Evolutionary conservation across 176 grass and related monocot genomes (phyloP).

Genomic region (Saccharum officinarum): DNA sequence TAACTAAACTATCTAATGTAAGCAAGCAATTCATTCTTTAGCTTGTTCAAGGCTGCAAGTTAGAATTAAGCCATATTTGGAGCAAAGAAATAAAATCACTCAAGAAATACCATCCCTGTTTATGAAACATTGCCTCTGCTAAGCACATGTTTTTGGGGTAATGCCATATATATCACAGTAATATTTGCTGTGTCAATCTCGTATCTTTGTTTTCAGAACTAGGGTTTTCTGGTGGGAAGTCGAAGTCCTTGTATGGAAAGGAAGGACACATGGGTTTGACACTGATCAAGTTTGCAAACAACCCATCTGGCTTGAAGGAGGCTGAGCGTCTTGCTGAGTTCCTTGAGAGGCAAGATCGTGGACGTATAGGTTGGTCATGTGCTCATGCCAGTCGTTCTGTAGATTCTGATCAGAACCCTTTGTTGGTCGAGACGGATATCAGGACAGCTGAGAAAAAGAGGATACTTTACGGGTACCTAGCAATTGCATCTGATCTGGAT

Average conservation of each 20-base stretch:
- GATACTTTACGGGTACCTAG: slow-evolving; percentile 86
- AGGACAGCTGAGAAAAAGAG: slow-evolving; percentile 85
- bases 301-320: slow-evolving; percentile 72
- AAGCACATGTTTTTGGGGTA: slow-evolving; percentile 39
- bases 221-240: slow-evolving; percentile 85
- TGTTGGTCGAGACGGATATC: slow-evolving; percentile 67
- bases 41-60: slow-evolving; percentile 12
- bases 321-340: slow-evolving; percentile 77
- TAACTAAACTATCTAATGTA: slow-evolving; percentile 33
- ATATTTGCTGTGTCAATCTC: slow-evolving; percentile 48
- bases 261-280: slow-evolving; percentile 88
- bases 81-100: slow-evolving; percentile 18
- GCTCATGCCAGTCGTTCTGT: slow-evolving; percentile 45
- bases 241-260: slow-evolving; percentile 89
- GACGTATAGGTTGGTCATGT: slow-evolving; percentile 68
- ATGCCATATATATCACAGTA: slow-evolving; percentile 40
- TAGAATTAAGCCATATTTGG: slow-evolving; percentile 34
- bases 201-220: slow-evolving; percentile 74
- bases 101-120: neutral
- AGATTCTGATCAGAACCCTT: slow-evolving; percentile 71
- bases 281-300: slow-evolving; percentile 77
- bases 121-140: slow-evolving; percentile 38
- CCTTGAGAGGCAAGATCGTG: slow-evolving; percentile 71
- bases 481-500: slow-evolving; percentile 71
- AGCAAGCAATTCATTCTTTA: slow-evolving; percentile 9